Evolutionary conservation across 768 basidiomycete species (phyloP), one percentile per base, ranked within the genome.

Genomic region (Naganishia vaughanmartiniae): DNA sequence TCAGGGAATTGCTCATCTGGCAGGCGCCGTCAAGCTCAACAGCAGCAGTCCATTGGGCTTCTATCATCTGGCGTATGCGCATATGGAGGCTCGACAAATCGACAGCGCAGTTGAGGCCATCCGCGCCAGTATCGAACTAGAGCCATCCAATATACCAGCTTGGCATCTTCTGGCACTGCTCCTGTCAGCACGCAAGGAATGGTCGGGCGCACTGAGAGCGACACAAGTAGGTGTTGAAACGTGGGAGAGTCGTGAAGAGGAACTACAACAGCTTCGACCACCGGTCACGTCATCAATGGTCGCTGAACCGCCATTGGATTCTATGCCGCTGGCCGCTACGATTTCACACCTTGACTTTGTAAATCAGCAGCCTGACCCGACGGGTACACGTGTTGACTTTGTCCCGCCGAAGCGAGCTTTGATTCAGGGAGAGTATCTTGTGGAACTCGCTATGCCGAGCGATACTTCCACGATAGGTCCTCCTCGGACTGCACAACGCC

Each of bases 121-220:
- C 0, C 87, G 89, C 7, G 76, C 83, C 4, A 90, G 93, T 0
- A 87, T 95, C 2, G 90, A 93, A 78, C 84, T 84, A 7, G 87
- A 89, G 34, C 83, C 89, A 0, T 45, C 67, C 4, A 82, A 79
- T 36, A 85, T 90, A 30, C 85, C 91, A 51, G 89, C 90, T 66
- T 97, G 93, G 94, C 95, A 97, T 81, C 85, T 97, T 19, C 84
- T 97, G 0, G 92, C 90, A 0, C 82, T 97, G 5, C 80, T 95
- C 14, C 84, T 94, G n/a, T 87, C 88, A 0, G 89, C 90, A 11
- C 83, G 84, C 33, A 91, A 89, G 72, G 88, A 92, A 73, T 92
- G 91, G 90, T 81, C 81, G 39, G 90, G 88, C 14, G 92, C 94
- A 0, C 83, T 83, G 36, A 87, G 87, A 70, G 87, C 93, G 4